Conservation (phyloP, 441 rosid species). For the Erysimum pusillum region DNA sequence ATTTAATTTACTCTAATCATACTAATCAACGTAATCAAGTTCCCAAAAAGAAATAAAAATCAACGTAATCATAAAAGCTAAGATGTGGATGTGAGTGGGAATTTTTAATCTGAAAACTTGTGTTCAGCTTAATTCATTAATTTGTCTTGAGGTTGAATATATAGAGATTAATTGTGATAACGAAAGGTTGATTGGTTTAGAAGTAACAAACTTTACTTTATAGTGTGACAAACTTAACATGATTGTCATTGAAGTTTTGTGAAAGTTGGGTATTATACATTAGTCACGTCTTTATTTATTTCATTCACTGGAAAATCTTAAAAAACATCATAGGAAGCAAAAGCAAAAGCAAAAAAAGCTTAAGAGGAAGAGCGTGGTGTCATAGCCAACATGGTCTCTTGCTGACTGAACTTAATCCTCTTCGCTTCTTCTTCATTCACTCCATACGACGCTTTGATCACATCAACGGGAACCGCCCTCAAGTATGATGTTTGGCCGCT, state of each 20-base stretch:
- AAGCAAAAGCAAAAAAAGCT: constrained; percentile 6
- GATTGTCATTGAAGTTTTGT: background rate
- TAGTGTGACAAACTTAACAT: constrained; percentile 4
- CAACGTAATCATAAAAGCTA: constrained; percentile 12
- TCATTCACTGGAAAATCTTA: constrained; percentile 30
- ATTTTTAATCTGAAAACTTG: background rate
- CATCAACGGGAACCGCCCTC: constrained; percentile 63
- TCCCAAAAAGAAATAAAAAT: background rate
- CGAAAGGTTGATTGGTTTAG: background rate
- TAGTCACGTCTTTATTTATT: constrained; percentile 28
- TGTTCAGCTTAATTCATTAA: background rate
- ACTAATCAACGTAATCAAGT: background rate
- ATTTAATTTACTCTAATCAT: background rate
- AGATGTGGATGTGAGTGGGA: constrained; percentile 1
- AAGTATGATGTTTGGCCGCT: constrained; percentile 68
- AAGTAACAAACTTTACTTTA: too few species aligned
- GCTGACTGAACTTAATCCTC: constrained; percentile 58
- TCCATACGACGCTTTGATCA: constrained; percentile 59
- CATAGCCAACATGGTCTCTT: constrained; percentile 50
- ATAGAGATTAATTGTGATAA: too few species aligned
- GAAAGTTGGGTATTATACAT: constrained; percentile 2
- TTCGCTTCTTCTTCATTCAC: constrained; percentile 67
- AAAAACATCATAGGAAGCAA: constrained; percentile 26
- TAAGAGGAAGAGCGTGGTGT: constrained; percentile 26
- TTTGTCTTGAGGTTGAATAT: too few species aligned